A percentile compares a stretch with the other conserved stretches of the same genome.
Conservation (phyloP, 768 basidiomycete species). For the Suillus paluster region DNA sequence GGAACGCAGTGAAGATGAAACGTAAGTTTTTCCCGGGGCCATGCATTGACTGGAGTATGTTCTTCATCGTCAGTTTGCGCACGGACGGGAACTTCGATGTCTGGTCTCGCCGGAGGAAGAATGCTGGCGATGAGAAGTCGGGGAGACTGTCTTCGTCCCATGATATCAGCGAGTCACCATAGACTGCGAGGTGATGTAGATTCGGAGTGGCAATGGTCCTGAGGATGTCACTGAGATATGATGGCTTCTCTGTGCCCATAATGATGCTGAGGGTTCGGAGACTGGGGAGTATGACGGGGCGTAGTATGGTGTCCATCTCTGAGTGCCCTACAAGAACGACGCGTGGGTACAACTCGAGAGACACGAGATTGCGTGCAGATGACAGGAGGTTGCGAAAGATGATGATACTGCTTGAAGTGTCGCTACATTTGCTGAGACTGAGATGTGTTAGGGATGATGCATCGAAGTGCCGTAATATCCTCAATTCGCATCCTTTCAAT, state of each 20-base stretch:
- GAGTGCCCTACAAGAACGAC: neutral
- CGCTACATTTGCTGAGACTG: neutral
- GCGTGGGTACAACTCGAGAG: neutral
- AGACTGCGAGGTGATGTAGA: neutral
- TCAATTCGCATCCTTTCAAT: neutral
- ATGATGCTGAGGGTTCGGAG: neutral
- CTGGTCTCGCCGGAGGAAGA: neutral
- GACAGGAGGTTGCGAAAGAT: neutral
- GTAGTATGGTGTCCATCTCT: neutral
- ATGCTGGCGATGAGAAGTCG: neutral
- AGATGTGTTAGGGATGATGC: neutral
- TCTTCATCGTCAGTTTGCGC: neutral
- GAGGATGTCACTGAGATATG: neutral
- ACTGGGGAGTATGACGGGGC: neutral
- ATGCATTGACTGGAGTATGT: neutral
- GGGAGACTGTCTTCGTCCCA: neutral
- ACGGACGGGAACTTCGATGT: neutral
- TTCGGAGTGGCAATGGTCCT: neutral
- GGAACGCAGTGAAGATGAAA: neutral
- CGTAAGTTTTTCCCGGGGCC: neutral
- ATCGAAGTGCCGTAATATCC: neutral
- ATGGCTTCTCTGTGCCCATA: neutral
- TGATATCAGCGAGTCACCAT: neutral
- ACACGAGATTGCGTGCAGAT: neutral
- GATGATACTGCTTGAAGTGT: neutral